These are phyloP conservation scores for Ceratocystis diversiconidia DNA, from an alignment of 2,329 filamentous ascomycete genomes.

Conservation along the genomic window DNA sequence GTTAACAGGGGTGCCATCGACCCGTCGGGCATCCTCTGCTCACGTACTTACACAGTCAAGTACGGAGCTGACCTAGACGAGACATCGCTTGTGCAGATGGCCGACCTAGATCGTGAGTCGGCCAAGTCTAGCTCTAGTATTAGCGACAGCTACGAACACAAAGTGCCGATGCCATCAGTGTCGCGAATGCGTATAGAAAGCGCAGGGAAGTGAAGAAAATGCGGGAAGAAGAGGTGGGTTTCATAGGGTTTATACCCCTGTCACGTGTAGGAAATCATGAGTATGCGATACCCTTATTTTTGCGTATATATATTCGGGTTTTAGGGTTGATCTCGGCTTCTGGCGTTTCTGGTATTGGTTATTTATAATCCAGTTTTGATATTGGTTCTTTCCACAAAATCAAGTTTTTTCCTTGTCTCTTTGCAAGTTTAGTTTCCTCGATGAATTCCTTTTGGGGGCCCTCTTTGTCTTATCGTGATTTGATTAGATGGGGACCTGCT, in stretches of 20 bases:
- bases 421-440: background rate
- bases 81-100: conserved; percentile 13
- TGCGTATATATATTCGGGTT: background rate
- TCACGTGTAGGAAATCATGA: background rate
- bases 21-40: conserved; percentile 9
- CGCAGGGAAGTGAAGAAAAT: background rate
- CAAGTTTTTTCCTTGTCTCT: background rate
- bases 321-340: background rate
- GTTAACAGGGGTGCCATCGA: background rate
- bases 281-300: background rate
- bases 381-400: background rate
- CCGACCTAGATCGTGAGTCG: conserved; percentile 11
- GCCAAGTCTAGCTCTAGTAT: background rate
- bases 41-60: conserved; percentile 12
- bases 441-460: background rate
- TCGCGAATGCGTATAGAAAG: background rate
- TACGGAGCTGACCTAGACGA: conserved; percentile 14
- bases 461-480: too few species aligned
- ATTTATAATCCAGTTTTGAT: background rate
- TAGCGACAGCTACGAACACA: conserved; percentile 9
- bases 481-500: too few species aligned
- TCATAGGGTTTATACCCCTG: background rate
- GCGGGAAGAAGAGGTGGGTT: background rate
- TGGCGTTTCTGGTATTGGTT: background rate
- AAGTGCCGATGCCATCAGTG: conserved; percentile 9